phyloP scores from a whole-genome alignment of 331 rosid species.

The Spiraea crenata region DNA sequence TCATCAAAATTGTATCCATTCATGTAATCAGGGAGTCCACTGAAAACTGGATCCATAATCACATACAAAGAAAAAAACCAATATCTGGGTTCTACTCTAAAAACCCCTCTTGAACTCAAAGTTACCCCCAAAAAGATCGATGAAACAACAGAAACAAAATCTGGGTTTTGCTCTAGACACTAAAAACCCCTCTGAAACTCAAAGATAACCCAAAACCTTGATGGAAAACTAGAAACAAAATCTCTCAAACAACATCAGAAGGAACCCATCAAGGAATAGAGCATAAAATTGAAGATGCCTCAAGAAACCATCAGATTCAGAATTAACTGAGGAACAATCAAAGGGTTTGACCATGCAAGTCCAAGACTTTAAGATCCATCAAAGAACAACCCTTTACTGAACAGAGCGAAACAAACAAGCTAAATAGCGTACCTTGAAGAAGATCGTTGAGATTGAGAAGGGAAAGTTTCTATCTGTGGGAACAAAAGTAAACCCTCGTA shows the following conservation, averaged over 20 bases:
- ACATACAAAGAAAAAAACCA: neutral
- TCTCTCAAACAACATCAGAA: neutral
- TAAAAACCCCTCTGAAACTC: neutral
- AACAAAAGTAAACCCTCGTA: neutral
- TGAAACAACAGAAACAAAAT: neutral
- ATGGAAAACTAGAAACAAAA: neutral
- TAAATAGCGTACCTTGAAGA: conserved; percentile 1
- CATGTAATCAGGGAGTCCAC: conserved; percentile 20
- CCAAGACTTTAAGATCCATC: neutral
- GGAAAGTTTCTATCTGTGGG: too few relatives aligned
- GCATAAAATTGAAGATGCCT: conserved; percentile 9
- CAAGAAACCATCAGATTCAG: conserved; percentile 4
- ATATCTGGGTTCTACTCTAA: neutral
- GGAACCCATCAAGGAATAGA: neutral
- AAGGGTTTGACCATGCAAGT: neutral
- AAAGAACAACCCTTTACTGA: conserved; percentile 12
- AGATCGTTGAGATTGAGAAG: neutral
- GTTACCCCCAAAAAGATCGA: neutral
- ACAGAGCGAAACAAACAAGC: neutral
- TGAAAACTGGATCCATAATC: conserved; percentile 32
- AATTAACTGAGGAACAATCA: neutral
- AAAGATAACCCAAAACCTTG: neutral
- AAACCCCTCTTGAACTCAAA: neutral
- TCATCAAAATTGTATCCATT: conserved; percentile 10
- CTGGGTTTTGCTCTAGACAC: neutral